Percentiles rank a stretch among this genome's conserved stretches.
Conservation (phyloP, 306 rosid genomes). For the Vigna radiata region DNA sequence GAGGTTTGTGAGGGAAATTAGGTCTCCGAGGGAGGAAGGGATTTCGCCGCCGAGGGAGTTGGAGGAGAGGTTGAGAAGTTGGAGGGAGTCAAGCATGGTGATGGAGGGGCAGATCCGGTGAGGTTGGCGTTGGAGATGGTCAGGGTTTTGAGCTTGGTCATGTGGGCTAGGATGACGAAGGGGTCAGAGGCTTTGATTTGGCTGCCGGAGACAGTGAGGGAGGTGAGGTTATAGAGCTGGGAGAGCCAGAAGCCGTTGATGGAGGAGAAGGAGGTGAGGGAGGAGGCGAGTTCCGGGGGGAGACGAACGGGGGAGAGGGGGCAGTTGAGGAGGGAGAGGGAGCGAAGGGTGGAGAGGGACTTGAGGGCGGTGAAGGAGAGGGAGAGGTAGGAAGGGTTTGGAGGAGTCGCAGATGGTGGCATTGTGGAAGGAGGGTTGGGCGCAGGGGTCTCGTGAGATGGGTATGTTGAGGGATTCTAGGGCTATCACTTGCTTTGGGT, state of each 20-base stretch:
- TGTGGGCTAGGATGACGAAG: slow-evolving; percentile 75
- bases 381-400: too few species aligned
- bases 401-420: too few species aligned
- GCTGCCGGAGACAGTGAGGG: slow-evolving; percentile 69
- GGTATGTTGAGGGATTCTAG: too few species aligned
- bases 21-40: slow-evolving; percentile 76
- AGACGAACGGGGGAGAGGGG: slow-evolving; percentile 80
- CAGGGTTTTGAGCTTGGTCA: slow-evolving; percentile 68
- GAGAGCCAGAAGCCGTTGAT: slow-evolving; percentile 80
- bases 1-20: slow-evolving; percentile 55
- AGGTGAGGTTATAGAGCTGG: slow-evolving; percentile 77
- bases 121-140: slow-evolving; percentile 81
- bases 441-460: too few species aligned
- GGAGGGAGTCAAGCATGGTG: slow-evolving; percentile 66
- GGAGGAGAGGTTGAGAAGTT: slow-evolving; percentile 67
- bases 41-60: slow-evolving; percentile 68
- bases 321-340: too few species aligned
- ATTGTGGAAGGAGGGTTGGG: too few species aligned
- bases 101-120: slow-evolving; percentile 75
- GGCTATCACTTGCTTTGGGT: too few species aligned
- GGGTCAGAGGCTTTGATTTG: slow-evolving; percentile 70
- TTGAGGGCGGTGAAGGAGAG: too few species aligned
- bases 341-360: too few species aligned
- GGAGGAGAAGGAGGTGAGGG: slow-evolving; percentile 81
- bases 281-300: slow-evolving; percentile 76